These are phyloP conservation scores for Thielaviopsis populi DNA, from an alignment of 2,329 filamentous ascomycete species.

Conservation along the genomic window DNA sequence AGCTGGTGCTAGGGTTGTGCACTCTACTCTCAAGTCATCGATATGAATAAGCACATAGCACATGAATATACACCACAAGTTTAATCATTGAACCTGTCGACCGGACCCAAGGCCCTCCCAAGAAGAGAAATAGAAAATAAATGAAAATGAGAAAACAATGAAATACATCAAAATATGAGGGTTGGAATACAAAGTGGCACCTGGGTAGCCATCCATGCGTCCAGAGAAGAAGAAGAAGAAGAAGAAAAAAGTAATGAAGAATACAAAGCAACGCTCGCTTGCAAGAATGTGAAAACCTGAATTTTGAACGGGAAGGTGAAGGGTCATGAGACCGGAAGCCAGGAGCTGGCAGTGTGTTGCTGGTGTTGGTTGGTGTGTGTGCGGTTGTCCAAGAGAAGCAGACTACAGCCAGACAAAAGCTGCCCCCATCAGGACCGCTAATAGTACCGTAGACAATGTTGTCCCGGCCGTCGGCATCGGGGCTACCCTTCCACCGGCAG, in stretches of 20 bases:
- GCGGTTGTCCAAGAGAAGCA: no score
- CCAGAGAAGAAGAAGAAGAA: neutral
- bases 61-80: neutral
- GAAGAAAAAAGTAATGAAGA: neutral
- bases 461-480: neutral
- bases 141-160: neutral
- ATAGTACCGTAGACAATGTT: neutral
- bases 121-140: neutral
- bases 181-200: neutral
- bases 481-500: neutral
- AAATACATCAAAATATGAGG: neutral
- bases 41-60: neutral
- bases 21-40: no score
- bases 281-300: slow-evolving; percentile 1
- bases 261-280: slow-evolving; percentile 7
- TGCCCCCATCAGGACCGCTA: slow-evolving; percentile 1
- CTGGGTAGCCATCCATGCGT: neutral
- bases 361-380: no score
- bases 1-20: no score
- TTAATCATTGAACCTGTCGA: neutral
- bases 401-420: neutral
- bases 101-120: neutral
- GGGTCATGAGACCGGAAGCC: neutral
- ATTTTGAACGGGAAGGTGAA: neutral
- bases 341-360: neutral